These are phyloP conservation scores for Dothistroma pini DNA, from an alignment of 2,329 filamentous ascomycete species.

Conservation along the genomic window DNA sequence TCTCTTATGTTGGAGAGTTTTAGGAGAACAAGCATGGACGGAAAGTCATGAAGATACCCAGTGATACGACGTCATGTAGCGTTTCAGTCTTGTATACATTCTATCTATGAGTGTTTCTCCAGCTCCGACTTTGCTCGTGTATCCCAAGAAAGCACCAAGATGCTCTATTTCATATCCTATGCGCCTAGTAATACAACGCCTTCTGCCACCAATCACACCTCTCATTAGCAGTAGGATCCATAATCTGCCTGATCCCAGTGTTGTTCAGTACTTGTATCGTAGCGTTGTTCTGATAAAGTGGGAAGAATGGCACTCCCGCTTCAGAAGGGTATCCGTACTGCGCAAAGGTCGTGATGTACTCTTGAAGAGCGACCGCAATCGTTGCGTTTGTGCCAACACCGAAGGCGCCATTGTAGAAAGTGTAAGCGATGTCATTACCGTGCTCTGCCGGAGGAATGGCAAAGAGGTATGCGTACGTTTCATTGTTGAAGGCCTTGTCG, in stretches of 20 bases:
- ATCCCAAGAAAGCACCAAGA: too few species aligned
- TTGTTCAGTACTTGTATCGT: conserved; percentile 42
- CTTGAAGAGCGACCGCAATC: conserved; percentile 43
- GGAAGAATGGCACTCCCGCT: conserved; percentile 36
- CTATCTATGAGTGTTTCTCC: too few species aligned
- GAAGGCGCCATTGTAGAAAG: conserved; percentile 41
- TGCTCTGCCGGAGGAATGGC: conserved; percentile 52
- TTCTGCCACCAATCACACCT: conserved; percentile 53
- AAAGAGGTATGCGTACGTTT: conserved; percentile 53
- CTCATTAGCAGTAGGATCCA: conserved; percentile 43
- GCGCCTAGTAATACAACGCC: conserved; percentile 33
- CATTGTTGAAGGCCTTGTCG: conserved; percentile 44
- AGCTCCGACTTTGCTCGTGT: too few species aligned
- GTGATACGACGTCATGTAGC: neutral
- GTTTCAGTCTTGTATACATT: neutral
- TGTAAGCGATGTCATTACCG: conserved; percentile 51
- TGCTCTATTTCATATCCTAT: neutral
- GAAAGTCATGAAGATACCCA: neutral
- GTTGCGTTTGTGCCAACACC: neutral
- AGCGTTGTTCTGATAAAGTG: conserved; percentile 43
- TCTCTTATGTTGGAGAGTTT: neutral
- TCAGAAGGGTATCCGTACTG: neutral
- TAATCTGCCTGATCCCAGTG: conserved; percentile 38
- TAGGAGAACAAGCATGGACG: neutral
- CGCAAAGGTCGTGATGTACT: conserved; percentile 45